phyloP scores from a whole-genome alignment of 2,329 filamentous ascomycete genomes.

The Calonectria ilicicola region DNA sequence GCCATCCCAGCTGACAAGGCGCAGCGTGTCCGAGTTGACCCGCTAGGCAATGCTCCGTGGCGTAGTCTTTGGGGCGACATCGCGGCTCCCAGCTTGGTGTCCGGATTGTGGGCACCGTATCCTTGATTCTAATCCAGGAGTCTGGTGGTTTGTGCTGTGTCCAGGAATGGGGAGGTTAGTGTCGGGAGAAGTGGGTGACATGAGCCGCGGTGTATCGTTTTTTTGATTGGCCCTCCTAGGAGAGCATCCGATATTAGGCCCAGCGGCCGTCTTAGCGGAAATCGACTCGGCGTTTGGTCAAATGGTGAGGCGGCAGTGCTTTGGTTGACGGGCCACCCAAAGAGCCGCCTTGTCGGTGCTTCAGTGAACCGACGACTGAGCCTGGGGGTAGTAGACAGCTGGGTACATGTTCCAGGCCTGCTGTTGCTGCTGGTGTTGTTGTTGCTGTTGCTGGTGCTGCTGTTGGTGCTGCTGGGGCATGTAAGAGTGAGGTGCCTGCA shows the following conservation, averaged over 20 bases:
- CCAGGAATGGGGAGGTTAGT: background rate
- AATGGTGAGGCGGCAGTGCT: background rate
- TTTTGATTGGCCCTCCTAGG: background rate
- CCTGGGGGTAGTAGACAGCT: constrained; percentile 47
- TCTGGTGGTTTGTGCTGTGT: background rate
- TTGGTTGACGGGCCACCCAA: background rate
- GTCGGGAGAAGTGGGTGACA: background rate
- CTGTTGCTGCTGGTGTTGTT: constrained; percentile 43
- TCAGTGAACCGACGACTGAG: constrained; percentile 49
- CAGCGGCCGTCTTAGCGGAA: background rate
- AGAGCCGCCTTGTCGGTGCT: constrained; percentile 1
- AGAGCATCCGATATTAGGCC: background rate
- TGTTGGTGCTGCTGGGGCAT: constrained; percentile 41
- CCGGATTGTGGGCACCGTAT: background rate
- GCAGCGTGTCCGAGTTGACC: constrained; percentile 48
- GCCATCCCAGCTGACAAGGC: constrained; percentile 42
- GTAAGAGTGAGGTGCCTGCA: constrained; percentile 41
- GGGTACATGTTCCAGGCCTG: constrained; percentile 49
- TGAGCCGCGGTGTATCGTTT: constrained; percentile 1
- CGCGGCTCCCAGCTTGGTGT: constrained; percentile 31
- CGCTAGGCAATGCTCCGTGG: constrained; percentile 49
- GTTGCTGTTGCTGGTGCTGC: constrained; percentile 29
- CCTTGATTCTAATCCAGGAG: background rate
- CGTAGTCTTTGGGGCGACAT: constrained; percentile 50
- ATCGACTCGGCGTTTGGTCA: constrained; percentile 17